Base-by-base conservation (phyloP, 495 filamentous ascomycete genomes). In the Letharia lupina region DNA sequence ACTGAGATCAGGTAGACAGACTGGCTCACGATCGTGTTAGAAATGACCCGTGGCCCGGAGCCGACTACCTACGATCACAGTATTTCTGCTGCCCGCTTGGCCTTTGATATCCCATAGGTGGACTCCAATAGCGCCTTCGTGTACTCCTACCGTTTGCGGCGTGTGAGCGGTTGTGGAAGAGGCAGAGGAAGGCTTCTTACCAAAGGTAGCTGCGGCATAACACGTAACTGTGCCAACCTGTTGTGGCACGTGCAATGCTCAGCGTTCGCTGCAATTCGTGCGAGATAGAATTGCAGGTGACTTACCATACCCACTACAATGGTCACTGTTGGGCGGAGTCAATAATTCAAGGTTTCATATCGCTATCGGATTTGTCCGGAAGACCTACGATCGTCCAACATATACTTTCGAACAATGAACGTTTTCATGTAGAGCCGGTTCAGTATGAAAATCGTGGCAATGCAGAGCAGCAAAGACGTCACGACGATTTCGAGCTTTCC, bases 381-480 rank as follows among this genome's bases (percentile, higher is more conserved):
- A 28, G 10, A 23, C 48, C 56, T 18, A 63, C 62, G 16, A 28
- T 65, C 67, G 28, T 69, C 67, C 67, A 57, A 69, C 9, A 28
- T 40, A 10, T 45, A 56, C 42, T 59, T 66, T 18, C 48, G 44
- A 28, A 62, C 23, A 12, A 69, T 50, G 39, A 23, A 58, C 1
- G 59, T 23, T 23, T 69, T 69, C 18, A 42, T 56, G 33, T 69
- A 65, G 16, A 50, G 20, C 28, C 67, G 63, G 31, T 57, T 65
- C 0, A 65, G 20, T 2, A 61, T 7, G 20, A 69, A 65, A 2
- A 58, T 33, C 4, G 10, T 23, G 5, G 48, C 10, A 5, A 69
- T 57, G 4, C 8, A 28, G 15, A 62, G 35, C 23, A 69, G 42
- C 18, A 69, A n/a, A n/a, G 60, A 61, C 1, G 39, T 31, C 37